Evolutionary conservation across 75 land plant genomes (phyloP).

Genomic region (Sequoiadendron giganteum): DNA sequence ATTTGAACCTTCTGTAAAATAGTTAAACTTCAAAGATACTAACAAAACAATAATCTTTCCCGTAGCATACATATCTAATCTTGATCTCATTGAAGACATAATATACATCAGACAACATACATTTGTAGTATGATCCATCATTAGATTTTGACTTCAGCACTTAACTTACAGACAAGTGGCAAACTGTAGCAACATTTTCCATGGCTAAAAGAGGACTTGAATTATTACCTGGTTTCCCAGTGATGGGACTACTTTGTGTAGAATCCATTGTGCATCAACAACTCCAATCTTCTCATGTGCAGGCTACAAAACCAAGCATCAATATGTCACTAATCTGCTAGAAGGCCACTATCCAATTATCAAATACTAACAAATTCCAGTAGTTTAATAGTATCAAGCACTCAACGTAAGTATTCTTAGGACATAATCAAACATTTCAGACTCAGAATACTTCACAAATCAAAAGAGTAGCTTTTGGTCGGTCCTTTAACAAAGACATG

Average conservation of each 20-base stretch:
- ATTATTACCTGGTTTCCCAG: slow-evolving; percentile 68
- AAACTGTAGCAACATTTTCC: slow-evolving; percentile 10
- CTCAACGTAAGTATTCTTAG: background rate
- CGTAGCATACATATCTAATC: background rate
- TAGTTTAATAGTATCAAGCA: background rate
- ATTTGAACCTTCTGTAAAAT: background rate
- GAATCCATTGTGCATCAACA: slow-evolving; percentile 83
- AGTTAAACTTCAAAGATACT: background rate
- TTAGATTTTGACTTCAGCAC: background rate
- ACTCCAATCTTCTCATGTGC: slow-evolving; percentile 90
- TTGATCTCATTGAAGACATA: background rate
- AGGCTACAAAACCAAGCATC: slow-evolving; percentile 43
- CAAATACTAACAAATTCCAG: background rate
- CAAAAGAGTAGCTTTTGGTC: background rate
- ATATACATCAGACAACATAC: background rate
- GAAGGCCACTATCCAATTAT: background rate
- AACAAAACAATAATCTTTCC: background rate
- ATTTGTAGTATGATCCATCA: background rate
- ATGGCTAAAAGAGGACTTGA: background rate
- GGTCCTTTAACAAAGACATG: background rate
- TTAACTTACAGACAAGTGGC: background rate
- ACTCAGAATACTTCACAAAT: background rate
- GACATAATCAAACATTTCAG: background rate
- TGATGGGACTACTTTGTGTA: slow-evolving; percentile 72
- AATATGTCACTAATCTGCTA: background rate